Evolutionary conservation across 495 filamentous ascomycete species (phyloP), one percentile per base, ranked within the genome.

Genomic region (Neurospora sp.): DNA sequence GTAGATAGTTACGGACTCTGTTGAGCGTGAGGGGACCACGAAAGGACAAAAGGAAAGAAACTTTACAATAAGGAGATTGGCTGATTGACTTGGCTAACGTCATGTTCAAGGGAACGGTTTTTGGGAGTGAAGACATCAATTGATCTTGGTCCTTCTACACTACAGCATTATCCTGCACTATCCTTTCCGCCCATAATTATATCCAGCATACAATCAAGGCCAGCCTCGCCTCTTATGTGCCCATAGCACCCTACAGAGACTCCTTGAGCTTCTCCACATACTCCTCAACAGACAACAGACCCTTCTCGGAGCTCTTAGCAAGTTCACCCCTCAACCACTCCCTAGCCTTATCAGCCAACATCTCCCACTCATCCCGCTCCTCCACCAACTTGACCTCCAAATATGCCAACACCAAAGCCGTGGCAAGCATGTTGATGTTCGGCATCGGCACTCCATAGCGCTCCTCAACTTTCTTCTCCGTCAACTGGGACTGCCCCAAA

Each of bases 341-440:
- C 73, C 40, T 77, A 2, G 84, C 86, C 79, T 87, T 88, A 35
- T 83, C 82, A 7, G 80, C 85, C 72, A 88, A 37, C 79, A 90
- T 80, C 75, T 87, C 86, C 89, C 88, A 90, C 31, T 81, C 77
- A n/a, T 84, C 85, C 77, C 79, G 77, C 69, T 82, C 76, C 6
- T 71, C 79, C 0, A 4, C 71, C 68, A 87, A 69, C 72, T 80
- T 83, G 39, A 61, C 73, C 75, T 86, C 81, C 41, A 91, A 77
- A 71, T 78, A 89, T 6, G 75, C 82, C 65, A 90, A 70, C 9
- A 82, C 87, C 45, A 89, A 70, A 16, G 84, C 76, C 8, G 90
- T 90, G 5, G 85, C 84, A 37, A 84, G 72, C 10, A 75, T 45
- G 6, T 76, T 72, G 16, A 70, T 68, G 42, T 59, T 53, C 7